Conservation (phyloP, 306 rosid species). For the Vachellia pachyceras region DNA sequence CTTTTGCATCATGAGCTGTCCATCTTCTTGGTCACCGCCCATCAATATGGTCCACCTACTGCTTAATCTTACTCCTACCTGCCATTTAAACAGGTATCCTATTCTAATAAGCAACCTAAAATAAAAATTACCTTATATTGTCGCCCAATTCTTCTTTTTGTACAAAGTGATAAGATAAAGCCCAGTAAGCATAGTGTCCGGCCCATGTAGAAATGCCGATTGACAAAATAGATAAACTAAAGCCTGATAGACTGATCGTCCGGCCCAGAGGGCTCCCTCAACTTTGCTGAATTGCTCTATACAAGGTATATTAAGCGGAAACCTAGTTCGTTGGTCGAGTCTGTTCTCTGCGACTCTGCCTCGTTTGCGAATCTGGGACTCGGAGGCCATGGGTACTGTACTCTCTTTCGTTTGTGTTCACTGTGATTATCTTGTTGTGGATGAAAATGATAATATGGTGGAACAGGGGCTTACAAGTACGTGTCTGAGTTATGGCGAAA, state of each 20-base stretch:
- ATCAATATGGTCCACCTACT: too few relatives aligned
- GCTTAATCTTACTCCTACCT: too few relatives aligned
- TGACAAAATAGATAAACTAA: background rate
- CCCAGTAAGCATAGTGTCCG: too few relatives aligned
- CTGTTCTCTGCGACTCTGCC: background rate
- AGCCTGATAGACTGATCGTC: background rate
- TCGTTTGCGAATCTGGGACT: too few relatives aligned
- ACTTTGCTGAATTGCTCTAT: too few relatives aligned
- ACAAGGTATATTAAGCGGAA: too few relatives aligned
- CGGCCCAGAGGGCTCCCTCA: background rate
- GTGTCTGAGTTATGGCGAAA: constrained; percentile 75
- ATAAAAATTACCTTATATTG: too few relatives aligned
- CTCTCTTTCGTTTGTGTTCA: background rate
- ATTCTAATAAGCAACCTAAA: too few relatives aligned
- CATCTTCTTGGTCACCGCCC: background rate
- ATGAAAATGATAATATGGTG: background rate
- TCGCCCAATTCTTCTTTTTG: too few relatives aligned
- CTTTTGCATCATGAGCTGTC: background rate
- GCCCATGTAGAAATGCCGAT: too few relatives aligned
- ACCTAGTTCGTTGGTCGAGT: background rate
- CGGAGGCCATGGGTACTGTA: background rate
- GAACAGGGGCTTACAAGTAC: constrained; percentile 68
- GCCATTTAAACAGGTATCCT: too few relatives aligned
- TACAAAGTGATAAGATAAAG: too few relatives aligned
- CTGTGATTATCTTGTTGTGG: background rate